These are phyloP conservation scores for Parsonsia alboflavescens DNA, from an alignment of 257 asterid genomes.

Conservation along the genomic window DNA sequence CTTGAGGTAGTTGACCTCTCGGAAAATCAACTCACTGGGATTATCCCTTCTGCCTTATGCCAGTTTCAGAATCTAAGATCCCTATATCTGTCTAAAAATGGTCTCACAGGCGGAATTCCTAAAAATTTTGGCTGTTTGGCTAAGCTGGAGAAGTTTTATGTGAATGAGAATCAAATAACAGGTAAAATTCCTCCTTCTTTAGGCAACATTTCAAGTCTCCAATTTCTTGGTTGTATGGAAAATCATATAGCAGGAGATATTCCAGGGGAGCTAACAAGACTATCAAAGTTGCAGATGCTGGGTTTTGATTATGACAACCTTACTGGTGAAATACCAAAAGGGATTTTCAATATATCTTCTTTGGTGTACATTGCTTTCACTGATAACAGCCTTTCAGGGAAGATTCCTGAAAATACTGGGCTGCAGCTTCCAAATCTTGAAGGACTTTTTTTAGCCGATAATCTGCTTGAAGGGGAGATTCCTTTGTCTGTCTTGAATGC, in stretches of 20 bases:
- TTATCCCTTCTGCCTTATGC: conserved; percentile 28
- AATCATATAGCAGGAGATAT: conserved; percentile 29
- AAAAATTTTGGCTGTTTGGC: conserved; percentile 28
- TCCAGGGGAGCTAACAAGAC: conserved; percentile 25
- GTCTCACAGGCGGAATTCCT: conserved; percentile 26
- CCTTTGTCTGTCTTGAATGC: conserved; percentile 17
- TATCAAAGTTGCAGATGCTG: conserved; percentile 28
- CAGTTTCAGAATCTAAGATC: conserved; percentile 15
- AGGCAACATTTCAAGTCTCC: conserved; percentile 27
- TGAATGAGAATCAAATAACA: conserved; percentile 19
- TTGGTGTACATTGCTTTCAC: background rate
- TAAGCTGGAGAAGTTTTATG: conserved; percentile 20
- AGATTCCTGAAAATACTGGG: background rate
- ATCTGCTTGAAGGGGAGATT: conserved; percentile 19
- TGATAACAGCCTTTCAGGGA: background rate
- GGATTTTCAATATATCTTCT: background rate
- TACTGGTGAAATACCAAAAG: conserved; percentile 5
- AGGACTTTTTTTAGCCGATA: background rate
- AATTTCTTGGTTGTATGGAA: conserved; percentile 23
- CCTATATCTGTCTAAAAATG: conserved; percentile 22
- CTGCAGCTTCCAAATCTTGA: background rate
- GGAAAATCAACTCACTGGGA: conserved; percentile 20
- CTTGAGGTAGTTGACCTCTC: conserved; percentile 27
- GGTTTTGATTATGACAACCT: conserved; percentile 21
- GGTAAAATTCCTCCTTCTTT: conserved; percentile 35